Evolutionary conservation across 1,284 basidiomycete species (phyloP).

Genomic region (Microbotryum scabiosae): DNA sequence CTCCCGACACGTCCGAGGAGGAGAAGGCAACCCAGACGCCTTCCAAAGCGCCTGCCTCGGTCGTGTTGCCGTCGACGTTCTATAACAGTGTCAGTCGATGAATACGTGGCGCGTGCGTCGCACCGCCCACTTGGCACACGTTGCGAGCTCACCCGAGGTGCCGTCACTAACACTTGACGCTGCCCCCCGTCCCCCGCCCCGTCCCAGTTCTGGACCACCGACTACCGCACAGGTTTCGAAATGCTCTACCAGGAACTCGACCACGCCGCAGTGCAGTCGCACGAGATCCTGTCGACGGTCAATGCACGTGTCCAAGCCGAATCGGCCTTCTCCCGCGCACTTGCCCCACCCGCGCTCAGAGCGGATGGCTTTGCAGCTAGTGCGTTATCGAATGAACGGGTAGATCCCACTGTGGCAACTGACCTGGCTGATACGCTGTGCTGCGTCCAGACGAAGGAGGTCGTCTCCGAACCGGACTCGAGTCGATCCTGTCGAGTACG

Average conservation of each 20-base stretch:
- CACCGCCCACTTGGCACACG: too few relatives aligned
- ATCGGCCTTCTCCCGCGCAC: neutral
- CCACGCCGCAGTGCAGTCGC: constrained; percentile 3
- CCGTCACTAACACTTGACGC: too few relatives aligned
- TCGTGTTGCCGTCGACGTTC: neutral
- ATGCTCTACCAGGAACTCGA: constrained; percentile 15
- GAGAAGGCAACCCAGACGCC: too few relatives aligned
- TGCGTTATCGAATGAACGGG: neutral
- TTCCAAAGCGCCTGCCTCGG: too few relatives aligned
- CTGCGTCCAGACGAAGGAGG: constrained; percentile 21
- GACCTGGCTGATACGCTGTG: neutral
- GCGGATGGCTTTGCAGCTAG: constrained; percentile 18
- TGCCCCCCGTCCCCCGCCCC: too few relatives aligned
- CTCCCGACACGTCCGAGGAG: too few relatives aligned
- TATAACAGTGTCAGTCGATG: neutral
- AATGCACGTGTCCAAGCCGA: constrained; percentile 2
- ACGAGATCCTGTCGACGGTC: constrained; percentile 16
- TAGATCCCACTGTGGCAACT: too few relatives aligned
- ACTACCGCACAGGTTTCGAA: constrained; percentile 23
- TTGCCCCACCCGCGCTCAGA: constrained; percentile 15
- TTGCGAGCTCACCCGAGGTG: too few relatives aligned
- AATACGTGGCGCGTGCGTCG: neutral
- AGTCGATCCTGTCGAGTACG: constrained; percentile 15
- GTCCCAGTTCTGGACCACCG: constrained; percentile 25
- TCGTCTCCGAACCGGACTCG: constrained; percentile 18